Base-by-base conservation (phyloP, 2,329 filamentous ascomycete species). In the Cladobotryum mycophilum region DNA sequence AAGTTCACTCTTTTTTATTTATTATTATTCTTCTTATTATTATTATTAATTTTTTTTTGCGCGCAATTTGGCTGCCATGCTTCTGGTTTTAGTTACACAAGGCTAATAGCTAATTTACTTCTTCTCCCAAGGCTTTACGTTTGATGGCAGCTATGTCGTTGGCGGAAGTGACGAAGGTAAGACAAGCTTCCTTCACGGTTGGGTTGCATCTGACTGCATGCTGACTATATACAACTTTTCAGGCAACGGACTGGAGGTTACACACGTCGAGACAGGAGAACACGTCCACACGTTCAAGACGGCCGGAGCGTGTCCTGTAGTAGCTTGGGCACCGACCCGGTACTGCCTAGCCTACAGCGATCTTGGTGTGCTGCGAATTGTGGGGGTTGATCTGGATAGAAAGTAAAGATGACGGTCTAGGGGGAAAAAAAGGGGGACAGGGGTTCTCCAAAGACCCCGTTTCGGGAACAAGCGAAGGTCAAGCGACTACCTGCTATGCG, bases 341-440 rank as follows among this genome's bases (percentile, higher is more conserved):
- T 91, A 91, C 64, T 82, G 80, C 57, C 68, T 92, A 53, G 88
- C 87, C 2, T 90, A 89, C 64, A 81, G 81, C 47, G 87, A 91
- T 61, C 68, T 81, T 35, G 84, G 84, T 1, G 78, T 78, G 46
- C 67, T 91, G 52, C 82, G 85, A 60, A 88, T 90, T 51, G 73
- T 89, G 44, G 84, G 84, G 11, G 69, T 79, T 36, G 80, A 81
- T 56, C 75, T 64, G 37, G 69, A 71, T 40, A 65, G 67, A 48
- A 70, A 70, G 54, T 70, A 61, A 57, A 36, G 37, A 46, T 54
- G 47, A 42, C 11, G 9, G 20, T 35, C n/a, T 33, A 43, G 22
- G 33, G 38, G 34, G 15, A 13, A 30, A 22, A 15, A 17, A 9
- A 13, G 17, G 36, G 14, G 13, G 13, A 38, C 25, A 30, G 25